Evolutionary conservation across 139 green algal species (phyloP).

Genomic region (Micromonas pusilla): DNA sequence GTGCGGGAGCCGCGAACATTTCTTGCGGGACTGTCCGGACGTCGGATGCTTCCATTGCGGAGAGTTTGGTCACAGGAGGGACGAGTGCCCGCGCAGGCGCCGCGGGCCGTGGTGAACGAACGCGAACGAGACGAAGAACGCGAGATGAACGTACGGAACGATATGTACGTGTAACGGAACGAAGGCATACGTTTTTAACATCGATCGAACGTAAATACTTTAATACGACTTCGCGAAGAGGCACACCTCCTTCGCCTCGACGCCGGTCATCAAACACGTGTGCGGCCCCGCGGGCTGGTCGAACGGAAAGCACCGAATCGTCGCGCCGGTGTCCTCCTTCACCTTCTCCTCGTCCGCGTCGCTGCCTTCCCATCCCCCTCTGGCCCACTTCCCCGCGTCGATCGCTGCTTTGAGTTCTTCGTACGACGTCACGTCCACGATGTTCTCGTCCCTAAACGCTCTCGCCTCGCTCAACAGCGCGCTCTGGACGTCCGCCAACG

Average conservation of each 20-base stretch:
- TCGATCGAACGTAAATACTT: constrained; percentile 13
- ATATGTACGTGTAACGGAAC: too few species aligned
- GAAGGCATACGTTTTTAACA: too few species aligned
- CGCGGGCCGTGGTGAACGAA: too few species aligned
- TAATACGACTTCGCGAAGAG: constrained; percentile 96
- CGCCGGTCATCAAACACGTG: constrained; percentile 76
- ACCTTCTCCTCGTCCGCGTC: constrained; percentile 79
- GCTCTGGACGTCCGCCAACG: constrained; percentile 59
- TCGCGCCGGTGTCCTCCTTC: constrained; percentile 90
- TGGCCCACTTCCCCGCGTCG: constrained; percentile 81
- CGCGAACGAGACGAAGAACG: too few species aligned
- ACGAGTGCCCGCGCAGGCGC: too few species aligned
- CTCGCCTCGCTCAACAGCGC: constrained; percentile 60
- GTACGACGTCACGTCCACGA: constrained; percentile 86
- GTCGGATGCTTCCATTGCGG: too few species aligned
- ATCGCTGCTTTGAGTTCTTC: constrained; percentile 84
- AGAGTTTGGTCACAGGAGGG: too few species aligned
- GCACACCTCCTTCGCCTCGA: constrained; percentile 68
- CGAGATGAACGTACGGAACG: too few species aligned
- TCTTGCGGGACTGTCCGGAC: too few species aligned
- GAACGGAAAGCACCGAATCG: constrained; percentile 95
- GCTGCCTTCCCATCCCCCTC: constrained; percentile 70
- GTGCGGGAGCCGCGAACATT: too few species aligned
- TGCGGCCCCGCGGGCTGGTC: constrained; percentile 63
- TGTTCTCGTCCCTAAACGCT: constrained; percentile 87